phyloP scores from a whole-genome alignment of 2,329 filamentous ascomycete genomes.

The Phialophora expanda region DNA sequence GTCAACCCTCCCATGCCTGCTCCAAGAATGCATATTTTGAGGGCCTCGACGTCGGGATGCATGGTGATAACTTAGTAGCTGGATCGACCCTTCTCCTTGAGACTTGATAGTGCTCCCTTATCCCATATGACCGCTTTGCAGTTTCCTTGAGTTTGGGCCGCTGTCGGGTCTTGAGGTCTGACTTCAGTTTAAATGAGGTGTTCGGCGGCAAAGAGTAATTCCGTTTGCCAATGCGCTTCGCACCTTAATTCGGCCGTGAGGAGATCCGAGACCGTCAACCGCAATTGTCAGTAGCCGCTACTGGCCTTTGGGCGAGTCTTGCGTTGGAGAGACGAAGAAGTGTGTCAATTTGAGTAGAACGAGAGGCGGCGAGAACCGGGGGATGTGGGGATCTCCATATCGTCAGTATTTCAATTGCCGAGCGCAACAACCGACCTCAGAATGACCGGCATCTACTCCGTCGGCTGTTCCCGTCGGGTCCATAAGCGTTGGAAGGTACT shows the following conservation, averaged over 20 bases:
- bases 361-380: background rate
- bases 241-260: background rate
- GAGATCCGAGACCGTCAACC: background rate
- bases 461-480: constrained; percentile 2
- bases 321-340: background rate
- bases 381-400: constrained; percentile 8
- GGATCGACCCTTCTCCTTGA: background rate
- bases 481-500: background rate
- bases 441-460: background rate
- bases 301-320: background rate
- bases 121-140: constrained; percentile 1
- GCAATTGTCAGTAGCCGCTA: background rate
- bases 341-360: background rate
- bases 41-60: constrained; percentile 30
- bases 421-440: constrained; percentile 6
- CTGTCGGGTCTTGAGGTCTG: too few species aligned
- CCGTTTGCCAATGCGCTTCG: background rate
- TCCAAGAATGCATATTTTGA: constrained; percentile 50
- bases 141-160: too few species aligned
- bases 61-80: constrained; percentile 2
- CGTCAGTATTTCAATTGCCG: constrained; percentile 11
- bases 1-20: constrained; percentile 77
- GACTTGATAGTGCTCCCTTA: background rate
- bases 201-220: constrained; percentile 14
- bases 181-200: too few species aligned